Evolutionary conservation across 805 yeast genomes (phyloP), one percentile per base, ranked within the genome.

Genomic region (Wickerhamomyces tratensis): DNA sequence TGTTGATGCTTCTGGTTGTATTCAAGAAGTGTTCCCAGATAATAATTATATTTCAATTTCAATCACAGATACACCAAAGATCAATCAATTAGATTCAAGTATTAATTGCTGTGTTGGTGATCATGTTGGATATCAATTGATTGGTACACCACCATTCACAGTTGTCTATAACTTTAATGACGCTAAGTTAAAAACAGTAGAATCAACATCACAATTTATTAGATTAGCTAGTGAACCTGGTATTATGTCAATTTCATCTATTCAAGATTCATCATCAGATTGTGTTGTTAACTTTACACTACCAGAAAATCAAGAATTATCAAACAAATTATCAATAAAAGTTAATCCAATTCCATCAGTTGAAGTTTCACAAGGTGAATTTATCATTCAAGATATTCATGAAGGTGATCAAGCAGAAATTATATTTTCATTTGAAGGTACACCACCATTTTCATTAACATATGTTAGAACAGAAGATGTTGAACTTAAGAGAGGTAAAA

Each of bases 381-480:
- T 76, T 14, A 64, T 80, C 8, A 76, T 81, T 43, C 89, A 81
- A 54, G 91, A 86, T 59, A 85, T 93, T 37, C 95, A 88, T 54
- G 95, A 87, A 57, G 98, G 98, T 39, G 98, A 93, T 50, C 86
- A 84, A 54, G 89, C 94, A 1, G 96, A 88, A 57, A 78, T 93
- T 39, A 74, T 74, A 2, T 91, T 93, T 63, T 73, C 77, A 20
- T 85, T 93, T 54, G 74, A 75, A 33, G 98, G 98, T 13, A 75
- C 79, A 0, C 95, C 98, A 10, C 99, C 99, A 11, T 93, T 91
- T 66, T 68, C 80, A 36, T 71, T 93, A 49, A 85, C 89, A 1
- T 93, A 89, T 57, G 83, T 83, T 8, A 74, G 98, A 56, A 80
- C 84, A 6, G 74, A 76, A 42, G 73, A 72, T 39, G 56, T 59